Percentiles rank a stretch among this genome's conserved stretches.
Conservation (phyloP, 2,329 filamentous ascomycete genomes). For the Mycosphaerella sp. region DNA sequence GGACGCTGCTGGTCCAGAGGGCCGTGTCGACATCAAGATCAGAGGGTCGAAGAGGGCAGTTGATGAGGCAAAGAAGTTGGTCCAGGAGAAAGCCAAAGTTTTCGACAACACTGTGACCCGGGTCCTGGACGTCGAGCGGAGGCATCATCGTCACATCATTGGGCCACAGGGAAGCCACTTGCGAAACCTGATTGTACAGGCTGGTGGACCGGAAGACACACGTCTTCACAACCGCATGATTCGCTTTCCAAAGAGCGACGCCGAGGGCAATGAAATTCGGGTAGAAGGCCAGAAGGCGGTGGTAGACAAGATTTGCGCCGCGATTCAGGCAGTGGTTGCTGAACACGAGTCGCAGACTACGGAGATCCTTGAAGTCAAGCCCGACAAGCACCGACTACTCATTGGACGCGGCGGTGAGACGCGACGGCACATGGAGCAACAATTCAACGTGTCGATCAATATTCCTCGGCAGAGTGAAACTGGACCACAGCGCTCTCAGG, state of each 20-base stretch:
- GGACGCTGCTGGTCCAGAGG: constrained; percentile 58
- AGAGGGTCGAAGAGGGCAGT: constrained; percentile 91
- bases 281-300: constrained; percentile 77
- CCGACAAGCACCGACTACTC: constrained; percentile 81
- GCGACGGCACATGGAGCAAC: constrained; percentile 74
- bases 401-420: constrained; percentile 89
- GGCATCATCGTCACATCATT: constrained; percentile 85
- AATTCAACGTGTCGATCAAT: constrained; percentile 81
- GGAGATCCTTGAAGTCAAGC: constrained; percentile 71
- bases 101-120: constrained; percentile 86
- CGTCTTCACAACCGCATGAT: constrained; percentile 81
- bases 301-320: constrained; percentile 79
- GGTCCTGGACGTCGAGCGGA: constrained; percentile 86
- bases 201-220: constrained; percentile 82
- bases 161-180: constrained; percentile 79
- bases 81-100: constrained; percentile 76
- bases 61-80: constrained; percentile 79
- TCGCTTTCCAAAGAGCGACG: constrained; percentile 87
- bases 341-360: constrained; percentile 78
- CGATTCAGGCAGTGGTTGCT: constrained; percentile 74
- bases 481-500: constrained; percentile 70
- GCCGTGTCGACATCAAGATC: constrained; percentile 77
- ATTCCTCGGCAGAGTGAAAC: constrained; percentile 68
- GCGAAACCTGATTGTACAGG: constrained; percentile 75
- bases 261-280: constrained; percentile 70